Percentiles rank a stretch among this genome's conserved stretches.
These are phyloP conservation scores for Colletotrichum costaricense DNA, from an alignment of 2,329 filamentous ascomycete species.

Conservation along the genomic window DNA sequence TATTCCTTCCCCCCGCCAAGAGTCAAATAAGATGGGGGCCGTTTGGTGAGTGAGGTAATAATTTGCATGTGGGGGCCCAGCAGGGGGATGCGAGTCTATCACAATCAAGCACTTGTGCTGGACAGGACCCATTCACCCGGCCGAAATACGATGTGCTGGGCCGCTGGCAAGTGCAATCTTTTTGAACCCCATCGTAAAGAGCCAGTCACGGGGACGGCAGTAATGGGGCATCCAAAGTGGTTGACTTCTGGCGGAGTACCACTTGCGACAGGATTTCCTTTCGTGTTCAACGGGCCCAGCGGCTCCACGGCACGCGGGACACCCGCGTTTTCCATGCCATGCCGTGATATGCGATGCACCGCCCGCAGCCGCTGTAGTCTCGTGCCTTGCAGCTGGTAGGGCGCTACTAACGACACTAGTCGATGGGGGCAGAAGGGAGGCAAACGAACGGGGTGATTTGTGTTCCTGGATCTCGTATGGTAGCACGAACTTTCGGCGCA, in stretches of 20 bases:
- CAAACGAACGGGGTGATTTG: not conserved
- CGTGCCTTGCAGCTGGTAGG: conserved; percentile 9
- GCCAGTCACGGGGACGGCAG: not conserved
- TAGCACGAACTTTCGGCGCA: not conserved
- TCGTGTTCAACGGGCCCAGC: not conserved
- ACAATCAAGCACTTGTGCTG: conserved; percentile 11
- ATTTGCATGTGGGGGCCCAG: not conserved
- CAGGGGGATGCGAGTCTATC: conserved; percentile 7
- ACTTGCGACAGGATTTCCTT: not conserved
- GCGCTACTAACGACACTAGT: not conserved
- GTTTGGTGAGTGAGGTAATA: not conserved
- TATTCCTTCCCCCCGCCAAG: not conserved
- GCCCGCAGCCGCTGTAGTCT: not conserved
- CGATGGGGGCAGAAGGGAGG: not conserved
- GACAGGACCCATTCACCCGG: not conserved
- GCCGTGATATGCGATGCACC: not conserved
- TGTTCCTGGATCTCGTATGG: not conserved
- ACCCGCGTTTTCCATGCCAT: not conserved
- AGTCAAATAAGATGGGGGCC: not conserved
- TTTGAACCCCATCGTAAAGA: not conserved
- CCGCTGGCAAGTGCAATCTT: not conserved
- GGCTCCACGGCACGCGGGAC: not conserved
- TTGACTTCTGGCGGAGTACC: not conserved
- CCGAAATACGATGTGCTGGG: conserved; percentile 4
- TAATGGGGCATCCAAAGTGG: not conserved